These are phyloP conservation scores for Hypoxylon fuscum DNA, from an alignment of 495 filamentous ascomycete genomes.

Conservation along the genomic window DNA sequence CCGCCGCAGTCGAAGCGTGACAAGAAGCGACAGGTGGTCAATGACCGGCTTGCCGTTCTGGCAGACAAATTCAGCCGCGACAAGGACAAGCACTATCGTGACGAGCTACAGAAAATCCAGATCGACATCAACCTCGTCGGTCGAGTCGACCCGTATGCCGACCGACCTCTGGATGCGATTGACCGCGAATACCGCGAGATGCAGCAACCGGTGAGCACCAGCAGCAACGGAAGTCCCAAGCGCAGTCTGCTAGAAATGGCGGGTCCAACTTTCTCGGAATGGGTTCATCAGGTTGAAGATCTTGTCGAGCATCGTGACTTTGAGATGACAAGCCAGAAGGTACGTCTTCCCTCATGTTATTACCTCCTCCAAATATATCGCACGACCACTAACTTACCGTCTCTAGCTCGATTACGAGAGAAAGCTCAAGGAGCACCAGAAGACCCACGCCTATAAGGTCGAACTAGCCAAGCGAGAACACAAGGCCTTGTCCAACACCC, in stretches of 20 bases:
- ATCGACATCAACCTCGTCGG: slow-evolving; percentile 88
- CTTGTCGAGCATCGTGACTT: slow-evolving; percentile 84
- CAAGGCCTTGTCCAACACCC: slow-evolving; percentile 74
- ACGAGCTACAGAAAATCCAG: slow-evolving; percentile 87
- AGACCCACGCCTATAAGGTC: slow-evolving; percentile 66
- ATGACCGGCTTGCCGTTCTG: slow-evolving; percentile 77
- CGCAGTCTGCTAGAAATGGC: slow-evolving; percentile 67
- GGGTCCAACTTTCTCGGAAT: slow-evolving; percentile 82
- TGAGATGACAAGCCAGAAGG: slow-evolving; percentile 76
- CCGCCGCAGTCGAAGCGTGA: slow-evolving; percentile 82
- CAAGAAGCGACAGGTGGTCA: slow-evolving; percentile 81
- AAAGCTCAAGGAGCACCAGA: slow-evolving; percentile 60
- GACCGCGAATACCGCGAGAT: slow-evolving; percentile 69
- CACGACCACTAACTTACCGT: slow-evolving; percentile 23
- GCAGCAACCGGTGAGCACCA: slow-evolving; percentile 45
- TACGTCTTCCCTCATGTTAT: slow-evolving; percentile 54
- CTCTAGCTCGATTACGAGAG: slow-evolving; percentile 63
- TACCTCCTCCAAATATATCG: not conserved
- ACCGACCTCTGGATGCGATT: slow-evolving; percentile 75
- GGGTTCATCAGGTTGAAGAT: slow-evolving; percentile 85
- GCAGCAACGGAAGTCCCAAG: slow-evolving; percentile 53
- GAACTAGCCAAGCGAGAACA: slow-evolving; percentile 86
- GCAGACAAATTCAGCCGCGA: slow-evolving; percentile 79
- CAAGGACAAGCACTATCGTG: slow-evolving; percentile 83
- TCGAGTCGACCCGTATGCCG: slow-evolving; percentile 79